Evolutionary conservation across 495 filamentous ascomycete species (phyloP).

Genomic region (Trichocladium uniseriatum): DNA sequence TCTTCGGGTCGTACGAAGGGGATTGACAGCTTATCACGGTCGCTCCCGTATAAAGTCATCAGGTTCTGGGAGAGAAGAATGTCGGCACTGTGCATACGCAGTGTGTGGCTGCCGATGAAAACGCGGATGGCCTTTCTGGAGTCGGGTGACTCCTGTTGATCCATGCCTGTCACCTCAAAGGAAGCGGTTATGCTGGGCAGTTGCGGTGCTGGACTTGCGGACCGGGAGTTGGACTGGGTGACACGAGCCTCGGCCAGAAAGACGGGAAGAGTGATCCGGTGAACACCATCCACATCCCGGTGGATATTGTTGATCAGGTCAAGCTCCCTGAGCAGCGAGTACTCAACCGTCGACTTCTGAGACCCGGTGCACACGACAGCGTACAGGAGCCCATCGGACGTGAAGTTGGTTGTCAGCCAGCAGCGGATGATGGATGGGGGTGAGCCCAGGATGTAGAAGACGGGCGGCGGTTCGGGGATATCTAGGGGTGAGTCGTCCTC

Average conservation of each 20-base stretch:
- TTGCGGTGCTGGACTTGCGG: constrained; percentile 64
- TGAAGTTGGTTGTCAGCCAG: constrained; percentile 82
- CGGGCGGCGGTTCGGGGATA: constrained; percentile 65
- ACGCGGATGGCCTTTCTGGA: constrained; percentile 58
- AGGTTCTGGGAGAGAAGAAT: constrained; percentile 85
- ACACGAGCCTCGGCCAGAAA: constrained; percentile 88
- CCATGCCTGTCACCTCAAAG: constrained; percentile 59
- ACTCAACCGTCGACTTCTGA: constrained; percentile 69
- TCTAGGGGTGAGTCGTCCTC: constrained; percentile 56
- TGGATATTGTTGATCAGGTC: constrained; percentile 59
- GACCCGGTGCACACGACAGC: constrained; percentile 90
- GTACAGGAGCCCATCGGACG: constrained; percentile 77
- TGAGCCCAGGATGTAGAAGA: constrained; percentile 70
- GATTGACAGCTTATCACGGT: constrained; percentile 79
- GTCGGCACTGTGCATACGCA: constrained; percentile 82
- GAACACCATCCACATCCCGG: constrained; percentile 49
- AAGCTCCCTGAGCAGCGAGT: constrained; percentile 60
- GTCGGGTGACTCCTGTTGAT: constrained; percentile 33
- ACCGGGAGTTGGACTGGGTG: constrained; percentile 61
- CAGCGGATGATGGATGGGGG: constrained; percentile 92
- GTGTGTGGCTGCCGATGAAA: constrained; percentile 77
- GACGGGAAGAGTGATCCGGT: constrained; percentile 65
- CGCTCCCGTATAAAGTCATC: constrained; percentile 77
- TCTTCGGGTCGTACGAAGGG: constrained; percentile 92
- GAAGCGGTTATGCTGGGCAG: constrained; percentile 68